Evolutionary conservation across 768 basidiomycete species (phyloP).

Genomic region (Pilatotrama ljubarskyi): DNA sequence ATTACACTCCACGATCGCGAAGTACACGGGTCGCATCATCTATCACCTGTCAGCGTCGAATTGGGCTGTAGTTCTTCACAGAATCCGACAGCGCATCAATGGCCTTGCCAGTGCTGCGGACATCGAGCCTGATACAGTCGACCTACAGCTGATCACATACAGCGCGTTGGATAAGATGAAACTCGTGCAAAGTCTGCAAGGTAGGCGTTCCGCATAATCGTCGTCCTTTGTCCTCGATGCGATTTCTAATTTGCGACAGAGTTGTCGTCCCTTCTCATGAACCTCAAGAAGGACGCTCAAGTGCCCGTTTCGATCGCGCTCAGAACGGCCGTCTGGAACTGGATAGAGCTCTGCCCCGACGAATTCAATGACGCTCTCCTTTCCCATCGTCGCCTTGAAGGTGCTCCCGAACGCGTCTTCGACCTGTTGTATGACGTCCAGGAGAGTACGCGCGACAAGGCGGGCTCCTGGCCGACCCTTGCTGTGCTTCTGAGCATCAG

Average conservation of each 20-base stretch:
- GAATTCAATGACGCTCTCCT: conserved; percentile 78
- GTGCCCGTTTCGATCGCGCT: conserved; percentile 70
- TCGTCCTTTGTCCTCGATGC: not conserved
- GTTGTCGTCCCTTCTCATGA: conserved; percentile 77
- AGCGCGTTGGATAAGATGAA: conserved; percentile 70
- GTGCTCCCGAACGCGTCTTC: conserved; percentile 83
- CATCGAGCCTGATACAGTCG: conserved; percentile 64
- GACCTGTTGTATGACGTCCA: conserved; percentile 62
- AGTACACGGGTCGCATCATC: conserved; percentile 76
- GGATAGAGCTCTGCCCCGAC: conserved; percentile 75
- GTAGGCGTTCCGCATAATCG: conserved; percentile 34
- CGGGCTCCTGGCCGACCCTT: conserved; percentile 77
- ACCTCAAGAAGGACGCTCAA: conserved; percentile 76
- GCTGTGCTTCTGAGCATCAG: conserved; percentile 72
- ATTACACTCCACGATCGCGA: conserved; percentile 62
- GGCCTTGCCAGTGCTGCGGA: conserved; percentile 55
- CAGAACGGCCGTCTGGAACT: conserved; percentile 84
- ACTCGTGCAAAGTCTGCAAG: conserved; percentile 70
- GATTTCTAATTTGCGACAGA: conserved; percentile 45
- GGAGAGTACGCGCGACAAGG: conserved; percentile 42
- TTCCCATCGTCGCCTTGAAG: conserved; percentile 66
- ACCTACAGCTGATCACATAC: conserved; percentile 77
- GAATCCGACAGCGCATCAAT: conserved; percentile 70
- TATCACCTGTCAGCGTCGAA: conserved; percentile 88
- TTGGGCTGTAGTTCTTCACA: conserved; percentile 74